phyloP scores from a whole-genome alignment of 1,284 basidiomycete genomes.

The Austropuccinia psidii region DNA sequence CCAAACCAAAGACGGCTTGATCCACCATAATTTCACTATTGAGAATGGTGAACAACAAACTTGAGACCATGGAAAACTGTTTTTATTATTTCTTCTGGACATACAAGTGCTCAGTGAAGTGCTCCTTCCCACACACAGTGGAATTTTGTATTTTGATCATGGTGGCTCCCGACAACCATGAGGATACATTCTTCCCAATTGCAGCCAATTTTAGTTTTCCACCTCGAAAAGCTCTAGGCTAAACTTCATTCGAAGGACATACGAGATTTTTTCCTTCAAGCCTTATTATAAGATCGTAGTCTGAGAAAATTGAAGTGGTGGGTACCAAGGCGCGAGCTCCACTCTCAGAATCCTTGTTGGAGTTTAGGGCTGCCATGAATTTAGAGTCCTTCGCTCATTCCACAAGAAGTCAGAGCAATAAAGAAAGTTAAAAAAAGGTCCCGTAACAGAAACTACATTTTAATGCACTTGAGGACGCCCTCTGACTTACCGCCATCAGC shows the following conservation, averaged over 20 bases:
- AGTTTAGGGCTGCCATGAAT: constrained; percentile 20
- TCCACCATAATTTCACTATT: not conserved
- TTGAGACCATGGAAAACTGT: not conserved
- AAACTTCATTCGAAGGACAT: no score
- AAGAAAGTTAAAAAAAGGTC: not conserved
- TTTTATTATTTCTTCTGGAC: not conserved
- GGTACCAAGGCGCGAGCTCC: constrained; percentile 8
- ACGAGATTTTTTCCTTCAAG: not conserved
- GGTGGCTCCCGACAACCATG: no score
- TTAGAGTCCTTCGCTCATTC: constrained; percentile 5
- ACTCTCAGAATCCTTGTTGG: not conserved
- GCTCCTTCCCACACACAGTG: not conserved
- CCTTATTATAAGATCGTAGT: constrained; percentile 1
- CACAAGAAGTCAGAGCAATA: not conserved
- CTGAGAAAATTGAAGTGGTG: constrained; percentile 27
- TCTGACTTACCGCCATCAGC: not conserved
- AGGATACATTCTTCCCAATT: no score
- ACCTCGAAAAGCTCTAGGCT: no score
- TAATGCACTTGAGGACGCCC: not conserved
- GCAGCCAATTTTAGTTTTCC: no score
- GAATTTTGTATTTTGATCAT: no score
- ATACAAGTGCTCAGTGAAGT: not conserved
- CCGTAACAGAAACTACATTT: not conserved
- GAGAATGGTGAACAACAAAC: not conserved
- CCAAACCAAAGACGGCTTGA: not conserved